Evolutionary conservation across 306 rosid genomes (phyloP).

Genomic region (Quercus mongolica): DNA sequence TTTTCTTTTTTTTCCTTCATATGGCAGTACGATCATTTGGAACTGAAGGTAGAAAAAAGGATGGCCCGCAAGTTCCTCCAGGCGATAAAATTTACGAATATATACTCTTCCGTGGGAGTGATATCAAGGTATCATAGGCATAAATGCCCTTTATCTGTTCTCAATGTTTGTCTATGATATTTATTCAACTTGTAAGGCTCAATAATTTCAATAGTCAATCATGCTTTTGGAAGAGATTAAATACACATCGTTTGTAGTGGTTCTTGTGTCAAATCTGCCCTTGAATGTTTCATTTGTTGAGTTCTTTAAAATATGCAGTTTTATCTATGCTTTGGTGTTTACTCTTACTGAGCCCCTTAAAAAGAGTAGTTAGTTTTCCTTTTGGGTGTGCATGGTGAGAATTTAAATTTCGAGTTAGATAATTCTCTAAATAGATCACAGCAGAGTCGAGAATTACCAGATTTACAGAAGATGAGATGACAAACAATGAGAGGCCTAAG

Average conservation of each 20-base stretch:
- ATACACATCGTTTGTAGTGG: neutral
- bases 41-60: constrained; percentile 95
- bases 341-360: neutral
- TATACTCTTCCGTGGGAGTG: constrained; percentile 90
- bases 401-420: neutral
- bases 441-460: neutral
- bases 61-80: constrained; percentile 83
- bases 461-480: neutral
- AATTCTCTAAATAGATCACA: neutral
- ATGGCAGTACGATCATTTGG: constrained; percentile 88
- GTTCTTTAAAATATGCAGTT: neutral
- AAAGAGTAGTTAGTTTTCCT: neutral
- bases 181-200: neutral
- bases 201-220: neutral
- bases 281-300: neutral
- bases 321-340: neutral
- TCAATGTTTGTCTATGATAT: neutral
- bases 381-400: neutral
- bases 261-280: neutral
- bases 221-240: neutral
- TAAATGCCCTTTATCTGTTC: neutral
- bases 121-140: constrained; percentile 65
- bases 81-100: constrained; percentile 85
- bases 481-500: neutral
- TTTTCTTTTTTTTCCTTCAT: neutral